phyloP scores from a whole-genome alignment of 2,329 filamentous ascomycete species.

The Calonectria pauciramosa region DNA sequence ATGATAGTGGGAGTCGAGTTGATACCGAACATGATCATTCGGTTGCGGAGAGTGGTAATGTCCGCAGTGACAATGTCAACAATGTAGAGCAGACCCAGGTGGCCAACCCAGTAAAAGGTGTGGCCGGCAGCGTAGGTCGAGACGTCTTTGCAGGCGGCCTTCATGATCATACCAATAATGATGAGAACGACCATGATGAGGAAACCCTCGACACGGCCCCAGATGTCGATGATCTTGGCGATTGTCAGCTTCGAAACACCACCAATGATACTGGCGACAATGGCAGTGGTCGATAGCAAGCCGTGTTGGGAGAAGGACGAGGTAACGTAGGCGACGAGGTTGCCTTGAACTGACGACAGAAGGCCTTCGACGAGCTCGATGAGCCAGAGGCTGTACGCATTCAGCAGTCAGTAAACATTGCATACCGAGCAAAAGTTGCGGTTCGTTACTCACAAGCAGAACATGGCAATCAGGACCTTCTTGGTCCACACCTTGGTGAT shows the following conservation, averaged over 20 bases:
- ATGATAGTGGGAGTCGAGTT: conserved; percentile 60
- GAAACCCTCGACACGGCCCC: conserved; percentile 63
- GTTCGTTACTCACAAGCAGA: conserved; percentile 52
- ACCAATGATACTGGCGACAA: conserved; percentile 65
- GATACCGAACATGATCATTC: conserved; percentile 59
- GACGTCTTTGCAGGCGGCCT: conserved; percentile 71
- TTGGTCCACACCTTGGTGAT: conserved; percentile 55
- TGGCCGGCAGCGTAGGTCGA: conserved; percentile 72
- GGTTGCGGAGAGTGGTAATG: conserved; percentile 58
- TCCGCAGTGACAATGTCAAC: conserved; percentile 60
- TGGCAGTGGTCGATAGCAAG: conserved; percentile 73
- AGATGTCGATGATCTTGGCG: conserved; percentile 64
- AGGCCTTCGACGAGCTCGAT: conserved; percentile 55
- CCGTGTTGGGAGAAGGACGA: conserved; percentile 76
- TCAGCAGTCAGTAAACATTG: neutral
- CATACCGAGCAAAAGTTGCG: no score
- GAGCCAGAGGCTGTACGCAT: conserved; percentile 52
- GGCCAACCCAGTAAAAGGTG: conserved; percentile 75
- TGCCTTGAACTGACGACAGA: conserved; percentile 55
- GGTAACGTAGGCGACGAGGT: conserved; percentile 74
- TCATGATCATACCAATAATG: conserved; percentile 71
- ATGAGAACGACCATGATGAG: conserved; percentile 57
- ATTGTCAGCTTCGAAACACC: conserved; percentile 56
- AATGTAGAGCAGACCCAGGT: conserved; percentile 56
- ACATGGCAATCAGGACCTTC: conserved; percentile 53